Percentiles rank a stretch among this genome's conserved stretches.
These are phyloP conservation scores for Datisca glomerata DNA, from an alignment of 306 rosid genomes.

Conservation along the genomic window DNA sequence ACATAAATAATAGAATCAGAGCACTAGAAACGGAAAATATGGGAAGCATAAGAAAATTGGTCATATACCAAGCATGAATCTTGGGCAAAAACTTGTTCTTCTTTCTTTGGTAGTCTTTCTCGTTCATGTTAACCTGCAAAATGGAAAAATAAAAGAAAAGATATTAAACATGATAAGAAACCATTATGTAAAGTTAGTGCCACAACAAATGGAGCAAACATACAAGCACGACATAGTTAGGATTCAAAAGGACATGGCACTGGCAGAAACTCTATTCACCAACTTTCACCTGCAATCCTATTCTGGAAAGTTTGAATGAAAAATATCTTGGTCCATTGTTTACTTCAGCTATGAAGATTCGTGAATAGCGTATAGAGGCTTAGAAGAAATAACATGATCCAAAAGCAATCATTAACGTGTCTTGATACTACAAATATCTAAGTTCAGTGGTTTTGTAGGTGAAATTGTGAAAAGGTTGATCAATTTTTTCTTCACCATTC, in stretches of 20 bases:
- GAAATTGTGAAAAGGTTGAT: no score
- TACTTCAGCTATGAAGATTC: no score
- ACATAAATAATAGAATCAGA: no score
- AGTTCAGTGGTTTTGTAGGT: no score
- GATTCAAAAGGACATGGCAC: not conserved
- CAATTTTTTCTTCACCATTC: no score
- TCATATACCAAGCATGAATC: slow-evolving; percentile 85
- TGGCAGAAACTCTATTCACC: not conserved
- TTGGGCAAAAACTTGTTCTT: slow-evolving; percentile 95
- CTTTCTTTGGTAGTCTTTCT: slow-evolving; percentile 93
- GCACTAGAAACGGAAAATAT: slow-evolving; percentile 5
- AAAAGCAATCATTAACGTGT: no score
- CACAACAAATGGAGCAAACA: not conserved
- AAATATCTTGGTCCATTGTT: no score
- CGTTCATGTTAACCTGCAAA: slow-evolving; percentile 91
- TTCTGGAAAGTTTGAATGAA: no score
- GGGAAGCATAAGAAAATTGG: not conserved
- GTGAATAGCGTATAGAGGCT: no score
- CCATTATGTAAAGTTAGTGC: not conserved
- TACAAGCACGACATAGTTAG: not conserved
- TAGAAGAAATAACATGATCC: no score
- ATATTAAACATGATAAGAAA: no score
- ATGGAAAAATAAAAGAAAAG: slow-evolving; percentile 11
- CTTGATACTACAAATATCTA: no score
- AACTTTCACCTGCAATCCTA: not conserved